These are phyloP conservation scores for Fennellomyces sp. DNA, from an alignment of 371 early-diverging fungal species.

Conservation along the genomic window DNA sequence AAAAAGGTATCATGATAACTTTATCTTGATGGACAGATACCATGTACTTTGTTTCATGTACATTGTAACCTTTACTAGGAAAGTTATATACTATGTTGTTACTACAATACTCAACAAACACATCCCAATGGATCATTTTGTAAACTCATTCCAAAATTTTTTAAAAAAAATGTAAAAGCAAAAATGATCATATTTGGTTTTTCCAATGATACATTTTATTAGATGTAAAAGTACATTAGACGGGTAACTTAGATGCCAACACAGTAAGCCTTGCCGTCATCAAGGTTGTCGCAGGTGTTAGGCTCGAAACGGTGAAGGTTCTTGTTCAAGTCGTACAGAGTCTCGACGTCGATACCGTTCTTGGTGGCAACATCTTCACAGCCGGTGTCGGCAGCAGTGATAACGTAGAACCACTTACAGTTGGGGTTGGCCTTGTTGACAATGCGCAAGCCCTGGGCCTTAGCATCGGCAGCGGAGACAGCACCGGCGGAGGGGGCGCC, in stretches of 20 bases:
- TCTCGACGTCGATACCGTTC: conserved; percentile 12
- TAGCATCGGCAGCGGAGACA: conserved; percentile 3
- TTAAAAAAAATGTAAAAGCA: too few relatives aligned
- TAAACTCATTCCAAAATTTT: too few relatives aligned
- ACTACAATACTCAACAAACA: too few relatives aligned
- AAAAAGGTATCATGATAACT: too few relatives aligned
- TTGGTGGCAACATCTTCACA: conserved; percentile 19
- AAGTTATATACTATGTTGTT: too few relatives aligned
- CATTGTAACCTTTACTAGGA: too few relatives aligned
- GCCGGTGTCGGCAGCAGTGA: conserved; percentile 12
- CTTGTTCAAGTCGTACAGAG: conserved; percentile 19
- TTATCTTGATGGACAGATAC: too few relatives aligned
- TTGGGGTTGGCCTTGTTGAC: conserved; percentile 14
- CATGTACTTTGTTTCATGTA: too few relatives aligned
- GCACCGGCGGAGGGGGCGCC: conserved; percentile 5
- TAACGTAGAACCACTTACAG: conserved; percentile 23
- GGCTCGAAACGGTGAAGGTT: conserved; percentile 24
- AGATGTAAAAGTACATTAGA: conserved; percentile 2
- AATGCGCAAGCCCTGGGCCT: conserved; percentile 7
- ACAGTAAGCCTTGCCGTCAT: conserved; percentile 33
- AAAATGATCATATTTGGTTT: background rate
- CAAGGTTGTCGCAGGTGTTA: conserved; percentile 29
- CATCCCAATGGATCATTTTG: too few relatives aligned
- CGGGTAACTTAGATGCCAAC: conserved; percentile 15
- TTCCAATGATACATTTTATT: background rate